Evolutionary conservation across 2,329 filamentous ascomycete genomes (phyloP), one percentile per base, ranked within the genome.

Genomic region (Botrytis elliptica): DNA sequence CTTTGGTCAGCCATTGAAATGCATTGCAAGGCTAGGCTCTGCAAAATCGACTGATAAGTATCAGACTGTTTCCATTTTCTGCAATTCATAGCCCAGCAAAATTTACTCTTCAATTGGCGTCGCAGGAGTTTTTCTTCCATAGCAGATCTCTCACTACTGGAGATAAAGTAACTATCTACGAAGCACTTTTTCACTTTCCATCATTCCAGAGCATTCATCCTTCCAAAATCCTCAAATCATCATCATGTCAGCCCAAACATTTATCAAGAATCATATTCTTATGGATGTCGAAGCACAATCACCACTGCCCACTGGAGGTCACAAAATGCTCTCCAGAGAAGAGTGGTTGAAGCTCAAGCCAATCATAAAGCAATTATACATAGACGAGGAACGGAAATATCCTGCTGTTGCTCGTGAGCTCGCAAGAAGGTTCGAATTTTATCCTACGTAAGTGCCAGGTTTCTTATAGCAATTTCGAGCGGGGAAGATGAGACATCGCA

Each of bases 311-410:
- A 25, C 6, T 2, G 6, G 10, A 49, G 3, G 42, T 1, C 42
- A 14, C 29, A 70, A n/a, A 44, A 3, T 62, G 1, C 22, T 65
- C 36, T 49, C 59, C 8, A 18, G 18, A 33, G 69, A 65, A 22
- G 69, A 72, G 4, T 72, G 62, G 70, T 36, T 42, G 18, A 20
- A n/a, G 5, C 22, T 72, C 29, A 72, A 72, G 29, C 70, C 62
- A 20, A 49, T 55, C 38, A 72, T 72, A 42, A 9, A 29, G 38
- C 44, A 29, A 36, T 16, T 72, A 7, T 72, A 72, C 18, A 55
- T 67, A 6, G 36, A n/a, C 29, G 46, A 72, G 25, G 60, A 72
- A 12, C 20, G 33, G 25, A 40, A 49, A 20, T 68, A 33, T 6
- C n/a, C n/a, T 42, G 12, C 6, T 22, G 60, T 72, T 16, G 49